These are phyloP conservation scores for Adansonia gregorii DNA, from an alignment of 441 rosid genomes.

Conservation along the genomic window DNA sequence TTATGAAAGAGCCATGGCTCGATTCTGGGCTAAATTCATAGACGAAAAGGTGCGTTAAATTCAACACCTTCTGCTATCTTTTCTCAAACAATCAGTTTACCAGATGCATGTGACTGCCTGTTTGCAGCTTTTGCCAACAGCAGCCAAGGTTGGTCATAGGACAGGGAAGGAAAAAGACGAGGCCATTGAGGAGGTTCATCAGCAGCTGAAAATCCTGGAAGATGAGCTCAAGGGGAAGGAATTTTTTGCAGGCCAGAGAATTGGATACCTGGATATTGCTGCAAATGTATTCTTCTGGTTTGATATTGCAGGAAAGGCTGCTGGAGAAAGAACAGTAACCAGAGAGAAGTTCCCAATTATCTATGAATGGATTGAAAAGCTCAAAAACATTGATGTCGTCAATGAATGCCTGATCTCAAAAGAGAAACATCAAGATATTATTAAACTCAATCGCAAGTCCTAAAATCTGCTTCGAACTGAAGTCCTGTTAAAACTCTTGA, in stretches of 20 bases:
- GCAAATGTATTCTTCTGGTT: slow-evolving; percentile 39
- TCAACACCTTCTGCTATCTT: not conserved
- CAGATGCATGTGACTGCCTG: not conserved
- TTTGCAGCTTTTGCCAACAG: slow-evolving; percentile 30
- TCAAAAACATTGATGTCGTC: slow-evolving; percentile 35
- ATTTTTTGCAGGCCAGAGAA: slow-evolving; percentile 40
- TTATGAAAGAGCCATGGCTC: slow-evolving; percentile 58
- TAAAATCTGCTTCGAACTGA: not conserved
- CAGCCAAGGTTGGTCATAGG: slow-evolving; percentile 20
- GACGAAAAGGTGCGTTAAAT: slow-evolving; percentile 58
- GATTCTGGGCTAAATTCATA: slow-evolving; percentile 68
- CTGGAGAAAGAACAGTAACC: slow-evolving; percentile 25
- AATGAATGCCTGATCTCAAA: slow-evolving; percentile 44
- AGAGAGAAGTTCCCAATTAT: slow-evolving; percentile 42
- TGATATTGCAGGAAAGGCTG: not conserved
- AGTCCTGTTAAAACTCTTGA: not conserved
- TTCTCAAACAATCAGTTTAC: not conserved
- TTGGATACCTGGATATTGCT: slow-evolving; percentile 49
- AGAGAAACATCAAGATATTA: slow-evolving; percentile 38
- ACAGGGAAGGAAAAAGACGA: slow-evolving; percentile 34
- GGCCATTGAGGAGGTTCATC: slow-evolving; percentile 31
- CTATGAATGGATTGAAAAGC: slow-evolving; percentile 40
- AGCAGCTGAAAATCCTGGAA: slow-evolving; percentile 43
- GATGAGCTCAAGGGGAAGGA: slow-evolving; percentile 45
- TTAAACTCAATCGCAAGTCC: slow-evolving; percentile 22